A percentile compares a stretch with the other conserved stretches of the same genome.
These are phyloP conservation scores for Pseudogymnoascus sp. DNA, from an alignment of 2,329 filamentous ascomycete genomes.

Conservation along the genomic window DNA sequence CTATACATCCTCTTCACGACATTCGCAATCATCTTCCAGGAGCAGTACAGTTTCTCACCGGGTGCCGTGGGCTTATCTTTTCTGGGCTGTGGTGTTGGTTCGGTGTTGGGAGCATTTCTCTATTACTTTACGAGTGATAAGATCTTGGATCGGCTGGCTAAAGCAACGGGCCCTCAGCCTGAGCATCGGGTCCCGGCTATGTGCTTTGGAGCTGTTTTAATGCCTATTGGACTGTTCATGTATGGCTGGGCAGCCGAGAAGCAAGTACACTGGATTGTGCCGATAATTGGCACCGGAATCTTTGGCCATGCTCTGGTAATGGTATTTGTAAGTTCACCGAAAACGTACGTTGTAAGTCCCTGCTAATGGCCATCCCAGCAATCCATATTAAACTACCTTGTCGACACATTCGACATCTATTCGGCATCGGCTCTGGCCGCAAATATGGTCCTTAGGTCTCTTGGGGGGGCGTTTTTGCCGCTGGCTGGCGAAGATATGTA, in stretches of 20 bases:
- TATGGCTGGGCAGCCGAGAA: constrained; percentile 52
- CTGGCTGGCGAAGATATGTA: constrained; percentile 46
- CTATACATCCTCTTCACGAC: constrained; percentile 27
- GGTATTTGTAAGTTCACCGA: constrained; percentile 31
- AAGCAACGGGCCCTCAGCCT: constrained; percentile 21
- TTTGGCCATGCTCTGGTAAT: constrained; percentile 44
- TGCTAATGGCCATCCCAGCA: background rate
- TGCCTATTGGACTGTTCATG: constrained; percentile 46
- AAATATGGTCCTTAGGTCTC: constrained; percentile 52
- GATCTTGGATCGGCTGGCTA: constrained; percentile 8
- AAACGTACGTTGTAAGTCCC: background rate
- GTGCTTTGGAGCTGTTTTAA: constrained; percentile 43
- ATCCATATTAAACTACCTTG: constrained; percentile 42
- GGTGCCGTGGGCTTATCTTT: constrained; percentile 38
- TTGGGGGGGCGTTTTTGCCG: constrained; percentile 56
- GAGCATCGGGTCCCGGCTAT: constrained; percentile 47
- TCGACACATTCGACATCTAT: constrained; percentile 34
- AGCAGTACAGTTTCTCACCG: constrained; percentile 36
- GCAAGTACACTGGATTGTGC: constrained; percentile 48
- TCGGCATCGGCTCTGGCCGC: constrained; percentile 49
- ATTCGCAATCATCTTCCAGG: constrained; percentile 24
- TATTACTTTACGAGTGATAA: constrained; percentile 17
- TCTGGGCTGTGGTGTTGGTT: constrained; percentile 38
- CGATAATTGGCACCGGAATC: constrained; percentile 48
- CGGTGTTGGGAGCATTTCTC: constrained; percentile 27